Evolutionary conservation across 2,329 filamentous ascomycete genomes (phyloP), one percentile per base, ranked within the genome.

Genomic region (Zelopaecilomyces penicillatus): DNA sequence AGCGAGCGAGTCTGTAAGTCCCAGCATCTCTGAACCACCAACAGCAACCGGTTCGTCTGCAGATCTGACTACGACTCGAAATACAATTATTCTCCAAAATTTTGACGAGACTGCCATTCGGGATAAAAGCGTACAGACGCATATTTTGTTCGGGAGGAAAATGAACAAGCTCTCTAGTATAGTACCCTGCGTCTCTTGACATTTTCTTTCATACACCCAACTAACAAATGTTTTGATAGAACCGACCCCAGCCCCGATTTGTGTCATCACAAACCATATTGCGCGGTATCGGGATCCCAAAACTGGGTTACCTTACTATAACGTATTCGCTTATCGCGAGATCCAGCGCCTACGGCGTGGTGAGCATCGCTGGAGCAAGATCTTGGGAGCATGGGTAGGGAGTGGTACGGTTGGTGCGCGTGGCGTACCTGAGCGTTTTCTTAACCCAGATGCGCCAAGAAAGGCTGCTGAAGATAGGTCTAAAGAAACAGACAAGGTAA

Each of bases 341-440:
- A 84, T 97, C 38, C 83, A 87, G 56, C 79, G 83, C 44, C 74
- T 95, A 10, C 67, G 79, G 42, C 76, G 72, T 2, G 85, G 87
- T 37, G 81, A 87, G 37, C 90, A 89, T 62, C 78, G 78, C 46
- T 98, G 87, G 86, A 95, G 89, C 60, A 73, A 73, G 30, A 71
- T 93, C 53, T 65, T 95, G 30, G 89, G 87, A 5, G 86, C 83
- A 11, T 98, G 90, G 76, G 83, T 91, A 4, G 91, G 91, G 0
- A 76, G 74, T 52, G 73, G 69, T 51, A 70, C 69, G 60, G 69
- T 65, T 54, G 79, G 87, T 0, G 86, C 85, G 6, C 74, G 73
- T 34, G 90, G 89, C 5, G 90, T 95, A 27, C 91, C 89, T 0
- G 81, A 80, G 46, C 77, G 87, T 42, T 97, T 95, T 60, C 49